Evolutionary conservation across 1,139 yeast species (phyloP).

Genomic region (Williopsis jadinii): DNA sequence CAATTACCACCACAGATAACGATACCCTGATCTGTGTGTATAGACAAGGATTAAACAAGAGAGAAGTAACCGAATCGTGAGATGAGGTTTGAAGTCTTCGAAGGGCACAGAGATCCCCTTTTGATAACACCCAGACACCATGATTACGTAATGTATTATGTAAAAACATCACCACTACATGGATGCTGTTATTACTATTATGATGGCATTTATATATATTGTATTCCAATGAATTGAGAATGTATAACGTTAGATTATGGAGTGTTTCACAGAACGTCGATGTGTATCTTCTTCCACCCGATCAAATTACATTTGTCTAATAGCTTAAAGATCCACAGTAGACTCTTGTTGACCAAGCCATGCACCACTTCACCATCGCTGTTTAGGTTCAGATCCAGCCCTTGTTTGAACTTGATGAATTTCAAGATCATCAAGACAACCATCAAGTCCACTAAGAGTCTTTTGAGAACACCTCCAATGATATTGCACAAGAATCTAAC

Average conservation of each 20-base stretch:
- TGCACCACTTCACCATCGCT: neutral
- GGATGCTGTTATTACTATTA: too few species aligned
- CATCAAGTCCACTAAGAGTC: constrained; percentile 12
- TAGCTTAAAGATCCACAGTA: constrained; percentile 10
- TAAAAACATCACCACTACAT: too few species aligned
- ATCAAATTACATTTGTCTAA: constrained; percentile 14
- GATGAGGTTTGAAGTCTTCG: too few species aligned
- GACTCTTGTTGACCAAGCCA: constrained; percentile 7
- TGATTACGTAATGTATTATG: too few species aligned
- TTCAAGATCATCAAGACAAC: constrained; percentile 16
- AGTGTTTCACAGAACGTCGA: constrained; percentile 13
- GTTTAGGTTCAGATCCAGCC: constrained; percentile 9
- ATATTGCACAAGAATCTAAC: constrained; percentile 5
- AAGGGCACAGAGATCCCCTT: too few species aligned
- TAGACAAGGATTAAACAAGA: too few species aligned
- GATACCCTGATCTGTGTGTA: too few species aligned
- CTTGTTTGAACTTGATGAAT: constrained; percentile 15
- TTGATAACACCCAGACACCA: too few species aligned
- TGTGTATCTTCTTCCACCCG: constrained; percentile 14
- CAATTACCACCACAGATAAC: too few species aligned
- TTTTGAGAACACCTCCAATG: constrained; percentile 8
- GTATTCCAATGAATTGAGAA: too few species aligned
- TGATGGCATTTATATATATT: too few species aligned
- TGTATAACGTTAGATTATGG: neutral
- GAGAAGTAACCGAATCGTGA: too few species aligned